Percentiles rank a stretch among this genome's conserved stretches.
Evolutionary conservation across 192 early-diverging fungal genomes (phyloP).

Genomic region (Podila epicladia): DNA sequence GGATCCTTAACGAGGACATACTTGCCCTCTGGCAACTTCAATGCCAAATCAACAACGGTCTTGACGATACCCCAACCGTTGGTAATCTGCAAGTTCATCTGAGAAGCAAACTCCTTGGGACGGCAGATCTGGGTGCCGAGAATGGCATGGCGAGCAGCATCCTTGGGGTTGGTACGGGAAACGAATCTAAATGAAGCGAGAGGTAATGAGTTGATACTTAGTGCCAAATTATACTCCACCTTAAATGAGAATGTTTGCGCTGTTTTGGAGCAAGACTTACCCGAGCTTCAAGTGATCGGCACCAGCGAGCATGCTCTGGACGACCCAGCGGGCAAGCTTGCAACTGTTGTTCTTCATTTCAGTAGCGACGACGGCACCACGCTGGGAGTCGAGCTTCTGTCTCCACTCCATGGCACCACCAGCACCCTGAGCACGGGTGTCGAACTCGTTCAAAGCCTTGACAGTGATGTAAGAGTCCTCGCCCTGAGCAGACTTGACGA

Average conservation of each 20-base stretch:
- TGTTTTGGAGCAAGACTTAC: conserved; percentile 32
- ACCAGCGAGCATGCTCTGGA: conserved; percentile 90
- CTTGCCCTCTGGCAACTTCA: conserved; percentile 90
- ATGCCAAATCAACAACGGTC: conserved; percentile 89
- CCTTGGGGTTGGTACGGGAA: conserved; percentile 78
- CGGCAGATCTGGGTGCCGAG: conserved; percentile 87
- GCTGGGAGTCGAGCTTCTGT: conserved; percentile 91
- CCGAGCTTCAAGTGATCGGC: conserved; percentile 93
- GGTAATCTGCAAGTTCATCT: conserved; percentile 86
- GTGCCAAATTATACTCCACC: background rate
- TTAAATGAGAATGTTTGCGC: background rate
- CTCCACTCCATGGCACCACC: conserved; percentile 95
- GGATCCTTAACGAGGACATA: conserved; percentile 97
- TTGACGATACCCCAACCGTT: conserved; percentile 98
- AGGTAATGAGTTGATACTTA: background rate
- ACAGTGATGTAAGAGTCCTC: conserved; percentile 70
- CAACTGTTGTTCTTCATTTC: conserved; percentile 98
- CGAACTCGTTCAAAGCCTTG: conserved; percentile 94
- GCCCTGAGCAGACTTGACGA: conserved; percentile 61
- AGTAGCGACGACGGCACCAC: conserved; percentile 95
- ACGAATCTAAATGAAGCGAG: conserved; percentile 60
- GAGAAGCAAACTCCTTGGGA: conserved; percentile 88
- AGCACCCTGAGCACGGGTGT: conserved; percentile 82
- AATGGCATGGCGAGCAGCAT: conserved; percentile 82
- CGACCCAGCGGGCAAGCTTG: conserved; percentile 96